Percentiles rank a stretch among this genome's conserved stretches.
Evolutionary conservation across 2,329 filamentous ascomycete genomes (phyloP).

Genomic region (Fonsecaea erecta): DNA sequence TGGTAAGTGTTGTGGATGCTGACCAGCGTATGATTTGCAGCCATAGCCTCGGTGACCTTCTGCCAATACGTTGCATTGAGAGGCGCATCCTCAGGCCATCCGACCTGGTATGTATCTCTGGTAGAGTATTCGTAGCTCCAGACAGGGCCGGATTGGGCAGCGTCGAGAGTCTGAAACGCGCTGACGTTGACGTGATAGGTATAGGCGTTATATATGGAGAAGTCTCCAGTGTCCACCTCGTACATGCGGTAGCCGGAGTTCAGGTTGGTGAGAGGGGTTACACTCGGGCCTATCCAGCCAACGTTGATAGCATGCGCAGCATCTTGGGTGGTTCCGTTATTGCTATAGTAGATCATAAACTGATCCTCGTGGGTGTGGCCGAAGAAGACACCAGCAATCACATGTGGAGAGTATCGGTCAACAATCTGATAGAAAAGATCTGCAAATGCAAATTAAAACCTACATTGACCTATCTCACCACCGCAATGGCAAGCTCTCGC

Average conservation of each 20-base stretch:
- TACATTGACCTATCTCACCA: too few relatives aligned
- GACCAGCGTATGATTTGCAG: constrained; percentile 55
- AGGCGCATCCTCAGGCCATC: constrained; percentile 55
- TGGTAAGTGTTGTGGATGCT: constrained; percentile 57
- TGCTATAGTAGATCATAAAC: constrained; percentile 59
- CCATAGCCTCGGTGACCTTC: constrained; percentile 62
- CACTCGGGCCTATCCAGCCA: constrained; percentile 58
- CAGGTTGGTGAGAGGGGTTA: constrained; percentile 60
- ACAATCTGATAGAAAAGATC: constrained; percentile 55
- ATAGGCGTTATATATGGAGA: constrained; percentile 60
- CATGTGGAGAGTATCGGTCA: constrained; percentile 60
- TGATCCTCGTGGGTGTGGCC: constrained; percentile 63
- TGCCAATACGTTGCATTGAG: constrained; percentile 66
- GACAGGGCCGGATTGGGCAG: constrained; percentile 49
- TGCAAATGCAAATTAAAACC: constrained; percentile 32
- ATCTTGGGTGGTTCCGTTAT: constrained; percentile 54
- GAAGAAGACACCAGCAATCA: constrained; percentile 61
- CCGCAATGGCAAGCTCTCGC: constrained; percentile 39
- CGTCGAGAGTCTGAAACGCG: constrained; percentile 47
- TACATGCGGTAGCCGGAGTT: constrained; percentile 61
- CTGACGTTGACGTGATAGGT: constrained; percentile 60
- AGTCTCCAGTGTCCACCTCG: constrained; percentile 59
- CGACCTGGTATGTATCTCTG: constrained; percentile 54
- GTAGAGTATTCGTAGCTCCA: constrained; percentile 59
- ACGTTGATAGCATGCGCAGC: constrained; percentile 52